Base-by-base conservation (phyloP, 179 eudicot genomes). In the Corrigiola litoralis region DNA sequence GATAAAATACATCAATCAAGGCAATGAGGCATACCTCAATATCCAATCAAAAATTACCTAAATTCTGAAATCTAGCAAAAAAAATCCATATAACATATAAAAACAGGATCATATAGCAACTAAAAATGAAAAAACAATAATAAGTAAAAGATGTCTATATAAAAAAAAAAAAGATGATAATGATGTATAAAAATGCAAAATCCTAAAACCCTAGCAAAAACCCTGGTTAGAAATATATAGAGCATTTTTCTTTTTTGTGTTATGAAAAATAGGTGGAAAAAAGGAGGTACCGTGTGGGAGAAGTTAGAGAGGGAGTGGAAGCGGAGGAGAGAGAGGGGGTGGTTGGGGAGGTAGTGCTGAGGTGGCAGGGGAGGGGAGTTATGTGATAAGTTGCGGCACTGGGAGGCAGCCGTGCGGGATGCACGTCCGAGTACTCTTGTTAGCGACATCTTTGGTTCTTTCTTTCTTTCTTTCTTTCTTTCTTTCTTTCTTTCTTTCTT, bases 161-260 rank as follows among this genome's bases (percentile, higher is more conserved):
- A n/a, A 44, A 42, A 40, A 5, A 55, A 10, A 33, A 31, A 6
- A 6, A 23, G 16, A 13, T 2, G 1, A 20, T 1, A 25, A 37
- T 6, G 38, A 9, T 27, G 4, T 34, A 21, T 16, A 6, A 34
- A 32, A 13, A 14, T 25, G 1, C 0, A 8, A 66, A 25, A 60
- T 33, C 31, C 55, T 60, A 51, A 74, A 74, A 75, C 82, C 82
- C 77, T 66, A 58, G 64, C 61, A 70, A 75, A n/a, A 83, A 78
- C 76, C 77, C 79, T 29, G 56, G 46, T 2, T 18, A 25, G 18
- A 32, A 36, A 21, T 24, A 4, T 29, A 40, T 40, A 1, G 33
- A 46, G 33, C 5, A n/a, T n/a, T n/a, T n/a, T n/a, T n/a, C n/a
- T n/a, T n/a, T n/a, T n/a, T n/a, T n/a, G n/a, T n/a, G n/a, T n/a